Evolutionary conservation across 345 rosid genomes (phyloP).

Genomic region (Brassica juncea): DNA sequence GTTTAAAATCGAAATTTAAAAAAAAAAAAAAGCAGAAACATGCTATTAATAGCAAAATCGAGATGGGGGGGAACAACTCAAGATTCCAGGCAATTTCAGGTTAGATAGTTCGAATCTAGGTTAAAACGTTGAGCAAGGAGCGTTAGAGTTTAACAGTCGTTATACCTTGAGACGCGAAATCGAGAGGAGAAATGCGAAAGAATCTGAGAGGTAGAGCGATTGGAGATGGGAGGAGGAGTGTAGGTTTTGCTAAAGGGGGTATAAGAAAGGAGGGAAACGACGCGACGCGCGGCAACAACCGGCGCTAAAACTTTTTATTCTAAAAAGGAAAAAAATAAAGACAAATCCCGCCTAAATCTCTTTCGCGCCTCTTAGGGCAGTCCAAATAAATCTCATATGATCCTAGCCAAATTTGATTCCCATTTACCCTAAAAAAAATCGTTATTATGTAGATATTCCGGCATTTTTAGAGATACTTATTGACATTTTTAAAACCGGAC

Average conservation of each 20-base stretch:
- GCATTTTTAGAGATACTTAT: not conserved
- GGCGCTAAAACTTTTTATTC: not conserved
- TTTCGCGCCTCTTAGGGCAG: not conserved
- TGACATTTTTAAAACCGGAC: too few species aligned
- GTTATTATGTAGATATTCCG: not conserved
- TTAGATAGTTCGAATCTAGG: not conserved
- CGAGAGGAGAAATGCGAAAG: conserved; percentile 5
- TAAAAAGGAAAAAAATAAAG: not conserved
- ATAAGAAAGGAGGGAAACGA: not conserved
- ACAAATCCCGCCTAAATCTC: not conserved
- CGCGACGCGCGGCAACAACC: conserved; percentile 8
- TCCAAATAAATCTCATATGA: not conserved
- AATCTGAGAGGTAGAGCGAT: not conserved
- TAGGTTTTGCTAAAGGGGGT: not conserved
- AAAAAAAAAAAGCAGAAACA: not conserved
- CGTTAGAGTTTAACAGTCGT: not conserved
- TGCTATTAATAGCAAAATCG: not conserved
- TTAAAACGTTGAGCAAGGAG: not conserved
- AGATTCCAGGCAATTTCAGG: not conserved
- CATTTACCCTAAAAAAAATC: not conserved
- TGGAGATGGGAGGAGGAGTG: not conserved
- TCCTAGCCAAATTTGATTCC: not conserved
- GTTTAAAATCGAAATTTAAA: not conserved
- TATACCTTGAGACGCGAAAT: not conserved
- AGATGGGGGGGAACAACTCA: not conserved